A percentile compares a stretch with the other conserved stretches of the same genome.
Evolutionary conservation across 2,329 filamentous ascomycete genomes (phyloP).

Genomic region (Aureobasidium sp.): DNA sequence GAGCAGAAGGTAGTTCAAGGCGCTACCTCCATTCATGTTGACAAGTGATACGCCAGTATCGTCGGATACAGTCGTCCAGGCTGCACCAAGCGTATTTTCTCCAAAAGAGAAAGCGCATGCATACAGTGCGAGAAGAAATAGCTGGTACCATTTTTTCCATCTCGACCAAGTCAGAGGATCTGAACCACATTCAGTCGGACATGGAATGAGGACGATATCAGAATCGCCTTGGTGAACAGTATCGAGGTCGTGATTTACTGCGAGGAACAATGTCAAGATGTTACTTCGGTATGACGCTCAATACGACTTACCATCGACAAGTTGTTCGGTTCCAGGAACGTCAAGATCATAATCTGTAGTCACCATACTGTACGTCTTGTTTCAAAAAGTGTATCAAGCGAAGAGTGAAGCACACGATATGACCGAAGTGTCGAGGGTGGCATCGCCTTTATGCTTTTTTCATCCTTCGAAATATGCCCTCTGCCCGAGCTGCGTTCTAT

Average conservation of each 20-base stretch:
- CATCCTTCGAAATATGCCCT: not conserved
- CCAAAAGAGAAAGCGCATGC: conserved; percentile 37
- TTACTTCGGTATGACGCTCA: not conserved
- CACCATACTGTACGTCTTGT: not conserved
- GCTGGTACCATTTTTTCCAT: conserved; percentile 35
- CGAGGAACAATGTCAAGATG: no score
- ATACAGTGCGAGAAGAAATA: conserved; percentile 35
- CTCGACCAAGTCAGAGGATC: conserved; percentile 29
- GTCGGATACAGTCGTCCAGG: conserved; percentile 36
- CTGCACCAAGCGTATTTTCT: conserved; percentile 37
- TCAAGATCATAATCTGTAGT: conserved; percentile 17
- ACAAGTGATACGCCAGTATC: conserved; percentile 34
- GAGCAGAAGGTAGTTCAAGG: conserved; percentile 36
- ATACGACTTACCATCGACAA: conserved; percentile 26
- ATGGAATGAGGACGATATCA: conserved; percentile 31
- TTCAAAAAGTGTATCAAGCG: no score
- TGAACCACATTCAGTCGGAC: conserved; percentile 27
- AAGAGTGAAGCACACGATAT: no score
- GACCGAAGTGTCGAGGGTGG: not conserved
- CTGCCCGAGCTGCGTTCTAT: not conserved
- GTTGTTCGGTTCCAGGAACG: conserved; percentile 31
- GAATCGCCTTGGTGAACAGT: conserved; percentile 23
- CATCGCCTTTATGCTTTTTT: not conserved
- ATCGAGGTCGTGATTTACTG: conserved; percentile 17
- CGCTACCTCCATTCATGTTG: conserved; percentile 38